phyloP scores from a whole-genome alignment of 2,329 filamentous ascomycete genomes.

The Fusarium poae region DNA sequence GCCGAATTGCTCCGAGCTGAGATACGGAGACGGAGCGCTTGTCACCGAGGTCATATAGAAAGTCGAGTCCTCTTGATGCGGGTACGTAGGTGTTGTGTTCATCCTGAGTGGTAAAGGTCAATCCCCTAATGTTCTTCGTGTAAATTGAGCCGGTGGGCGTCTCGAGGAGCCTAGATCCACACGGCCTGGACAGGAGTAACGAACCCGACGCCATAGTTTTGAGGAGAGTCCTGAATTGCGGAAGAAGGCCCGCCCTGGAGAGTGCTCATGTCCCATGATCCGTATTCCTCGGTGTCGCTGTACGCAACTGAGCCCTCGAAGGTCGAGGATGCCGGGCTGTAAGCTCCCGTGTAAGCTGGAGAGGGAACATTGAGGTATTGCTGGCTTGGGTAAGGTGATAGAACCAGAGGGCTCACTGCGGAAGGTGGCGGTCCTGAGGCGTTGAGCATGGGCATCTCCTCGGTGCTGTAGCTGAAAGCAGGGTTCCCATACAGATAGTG shows the following conservation, averaged over 20 bases:
- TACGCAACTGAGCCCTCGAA: conserved; percentile 73
- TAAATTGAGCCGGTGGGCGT: conserved; percentile 56
- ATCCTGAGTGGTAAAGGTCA: conserved; percentile 68
- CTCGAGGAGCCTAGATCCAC: conserved; percentile 67
- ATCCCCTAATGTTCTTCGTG: conserved; percentile 62
- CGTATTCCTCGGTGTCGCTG: conserved; percentile 72
- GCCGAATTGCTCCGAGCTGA: conserved; percentile 58
- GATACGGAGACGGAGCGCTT: conserved; percentile 60
- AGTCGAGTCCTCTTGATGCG: conserved; percentile 59
- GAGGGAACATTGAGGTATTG: conserved; percentile 75
- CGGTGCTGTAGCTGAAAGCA: conserved; percentile 73
- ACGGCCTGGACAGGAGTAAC: conserved; percentile 73
- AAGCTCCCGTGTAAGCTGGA: conserved; percentile 68
- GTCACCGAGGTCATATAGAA: conserved; percentile 55
- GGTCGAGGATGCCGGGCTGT: conserved; percentile 73
- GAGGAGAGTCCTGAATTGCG: conserved; percentile 60
- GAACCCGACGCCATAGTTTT: conserved; percentile 67
- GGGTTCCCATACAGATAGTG: conserved; percentile 69
- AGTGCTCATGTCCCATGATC: conserved; percentile 61
- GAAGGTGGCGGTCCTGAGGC: conserved; percentile 58
- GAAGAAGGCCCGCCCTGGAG: conserved; percentile 61
- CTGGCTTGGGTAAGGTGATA: conserved; percentile 67
- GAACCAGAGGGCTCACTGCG: conserved; percentile 66
- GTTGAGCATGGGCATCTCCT: conserved; percentile 70
- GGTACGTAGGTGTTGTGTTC: conserved; percentile 60